Evolutionary conservation across 371 early-diverging fungal genomes (phyloP), one percentile per base, ranked within the genome.

Genomic region (Entomophthora muscae): DNA sequence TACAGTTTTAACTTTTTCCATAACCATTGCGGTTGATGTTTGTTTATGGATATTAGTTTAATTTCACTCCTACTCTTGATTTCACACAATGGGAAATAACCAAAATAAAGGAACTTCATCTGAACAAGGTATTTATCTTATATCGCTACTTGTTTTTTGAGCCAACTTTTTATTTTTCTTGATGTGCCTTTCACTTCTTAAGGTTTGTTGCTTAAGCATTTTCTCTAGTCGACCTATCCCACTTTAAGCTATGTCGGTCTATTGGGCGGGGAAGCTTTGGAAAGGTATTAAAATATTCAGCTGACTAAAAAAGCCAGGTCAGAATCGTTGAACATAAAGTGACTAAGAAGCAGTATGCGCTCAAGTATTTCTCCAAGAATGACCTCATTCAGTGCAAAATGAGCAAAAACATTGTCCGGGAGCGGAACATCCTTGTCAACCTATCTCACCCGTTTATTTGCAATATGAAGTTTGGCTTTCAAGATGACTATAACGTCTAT

Each of bases 301-400:
- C 2, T 28, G 13, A 27, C n/a, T 53, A 7, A 17, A 12, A 3
- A 58, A 30, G 55, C 57, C 67, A 86, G 84, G 86, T 86, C 59
- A 78, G 84, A 21, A 83, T 88, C 60, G 86, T 87, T 17, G 82
- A 89, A 66, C 78, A 83, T 61, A 75, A 76, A 52, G 80, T 79
- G 64, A 76, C 79, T 12, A 80, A 79, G 29, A 68, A 76, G 54
- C 69, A 83, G 10, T 89, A 82, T 65, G 92, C 92, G 2, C 72
- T 91, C 42, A 91, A 91, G 65, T 91, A 91, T 64, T 88, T 89
- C 63, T 80, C 77, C 61, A 91, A 91, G 67, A 75, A 81, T 42
- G 83, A 86, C 66, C 84, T 85, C 65, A 84, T 89, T 51, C 75
- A 72, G 33, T 83, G 83, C 81, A 81, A 85, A 33, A 89, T 89